Conservation (phyloP, 1,139 yeast species). For the Lodderomyces elongisporus region DNA sequence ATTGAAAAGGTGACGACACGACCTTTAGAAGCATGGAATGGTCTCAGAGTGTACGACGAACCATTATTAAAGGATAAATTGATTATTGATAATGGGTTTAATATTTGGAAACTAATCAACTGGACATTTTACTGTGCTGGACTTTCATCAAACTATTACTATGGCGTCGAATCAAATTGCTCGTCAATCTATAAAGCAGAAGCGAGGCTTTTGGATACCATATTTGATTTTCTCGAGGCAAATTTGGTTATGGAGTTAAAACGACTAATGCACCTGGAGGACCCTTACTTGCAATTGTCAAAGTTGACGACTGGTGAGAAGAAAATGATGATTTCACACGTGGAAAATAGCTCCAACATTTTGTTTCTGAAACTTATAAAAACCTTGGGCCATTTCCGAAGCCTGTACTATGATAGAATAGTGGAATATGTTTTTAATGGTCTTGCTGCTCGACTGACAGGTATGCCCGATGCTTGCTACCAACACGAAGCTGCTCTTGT, state of each 20-base stretch:
- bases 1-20: slow-evolving; percentile 4
- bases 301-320: neutral
- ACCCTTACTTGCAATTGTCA: slow-evolving; percentile 5
- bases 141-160: slow-evolving; percentile 10
- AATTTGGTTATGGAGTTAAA: slow-evolving; percentile 15
- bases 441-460: slow-evolving; percentile 11
- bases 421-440: slow-evolving; percentile 29
- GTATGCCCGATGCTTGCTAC: slow-evolving; percentile 25
- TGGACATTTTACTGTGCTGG: slow-evolving; percentile 37
- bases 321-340: slow-evolving; percentile 5
- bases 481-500: slow-evolving; percentile 23
- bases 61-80: slow-evolving; percentile 20
- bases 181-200: slow-evolving; percentile 23
- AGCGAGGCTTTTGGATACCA: slow-evolving; percentile 15
- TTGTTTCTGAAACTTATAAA: slow-evolving; percentile 15
- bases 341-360: slow-evolving; percentile 5
- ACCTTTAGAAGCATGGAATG: slow-evolving; percentile 7
- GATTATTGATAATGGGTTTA: slow-evolving; percentile 19
- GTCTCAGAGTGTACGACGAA: slow-evolving; percentile 29
- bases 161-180: slow-evolving; percentile 10
- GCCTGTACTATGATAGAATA: slow-evolving; percentile 30
- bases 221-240: slow-evolving; percentile 20
- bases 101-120: slow-evolving; percentile 28
- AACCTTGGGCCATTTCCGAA: slow-evolving; percentile 16
- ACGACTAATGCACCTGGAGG: slow-evolving; percentile 3